Conservation (phyloP, 768 basidiomycete species). For the Amanita phalloides region DNA sequence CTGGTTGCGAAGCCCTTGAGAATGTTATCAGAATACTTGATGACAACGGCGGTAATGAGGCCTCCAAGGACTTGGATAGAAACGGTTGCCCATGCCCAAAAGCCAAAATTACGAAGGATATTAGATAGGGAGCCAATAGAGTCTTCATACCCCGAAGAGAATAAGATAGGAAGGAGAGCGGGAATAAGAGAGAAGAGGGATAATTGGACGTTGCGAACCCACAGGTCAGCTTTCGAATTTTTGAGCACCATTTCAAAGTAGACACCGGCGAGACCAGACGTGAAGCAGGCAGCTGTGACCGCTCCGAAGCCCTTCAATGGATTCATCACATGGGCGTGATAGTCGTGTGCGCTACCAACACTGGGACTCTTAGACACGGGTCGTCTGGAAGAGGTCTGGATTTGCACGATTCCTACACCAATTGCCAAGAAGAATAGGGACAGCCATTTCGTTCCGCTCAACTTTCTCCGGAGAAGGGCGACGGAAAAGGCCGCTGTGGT, state of each 20-base stretch:
- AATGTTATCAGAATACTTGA: constrained; percentile 94
- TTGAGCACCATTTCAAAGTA: constrained; percentile 99
- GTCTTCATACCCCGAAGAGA: constrained; percentile 26
- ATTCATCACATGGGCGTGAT: constrained; percentile 68
- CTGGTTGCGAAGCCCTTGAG: constrained; percentile 97
- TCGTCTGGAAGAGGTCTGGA: constrained; percentile 50
- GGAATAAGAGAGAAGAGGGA: constrained; percentile 91
- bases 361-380: constrained; percentile 21
- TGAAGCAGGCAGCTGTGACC: constrained; percentile 85
- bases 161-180: constrained; percentile 74
- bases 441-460: constrained; percentile 75
- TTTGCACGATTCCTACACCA: constrained; percentile 92
- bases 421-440: constrained; percentile 81
- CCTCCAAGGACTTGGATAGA: constrained; percentile 86
- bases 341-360: constrained; percentile 64
- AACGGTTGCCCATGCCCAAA: constrained; percentile 95
- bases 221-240: constrained; percentile 80
- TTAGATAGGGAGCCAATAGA: constrained; percentile 41
- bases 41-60: constrained; percentile 87
- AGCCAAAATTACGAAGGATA: constrained; percentile 80
- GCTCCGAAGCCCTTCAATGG: constrained; percentile 82
- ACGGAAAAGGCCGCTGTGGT: constrained; percentile 94
- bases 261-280: constrained; percentile 91
- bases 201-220: constrained; percentile 95
- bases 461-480: constrained; percentile 62